Evolutionary conservation across 257 asterid species (phyloP), one percentile per base, ranked within the genome.

Genomic region (Fraxinus americana): DNA sequence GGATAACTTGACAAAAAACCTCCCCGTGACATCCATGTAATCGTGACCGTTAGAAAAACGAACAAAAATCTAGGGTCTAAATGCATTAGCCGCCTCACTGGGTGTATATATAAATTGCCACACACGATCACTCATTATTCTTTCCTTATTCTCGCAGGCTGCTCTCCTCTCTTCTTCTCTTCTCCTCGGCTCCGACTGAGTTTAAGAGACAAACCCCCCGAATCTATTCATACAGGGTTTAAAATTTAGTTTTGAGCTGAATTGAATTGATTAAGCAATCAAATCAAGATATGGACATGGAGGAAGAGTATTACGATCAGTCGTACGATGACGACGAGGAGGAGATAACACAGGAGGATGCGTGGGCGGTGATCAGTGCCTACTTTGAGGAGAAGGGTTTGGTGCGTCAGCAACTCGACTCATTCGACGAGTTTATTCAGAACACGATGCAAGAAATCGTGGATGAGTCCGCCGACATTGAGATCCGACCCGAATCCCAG

Each of bases 361-460:
- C 99, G 4, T 95, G 99, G 99, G 91, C 99, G 0, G 99, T 95
- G 0, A 95, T 95, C 74, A 95, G 99, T 71, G 98, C 99, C 27
- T 95, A 93, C 78, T 95, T 95, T 32, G 99, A 95, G 79, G 98
- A 91, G 83, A 95, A 95, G 80, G 99, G 99, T 74, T 80, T 95
- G 79, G 99, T 95, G 74, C 90, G 99, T 1, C 99, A 95, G 69
- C 99, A 95, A 79, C 90, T 95, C 12, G 99, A 95, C 70, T 95
- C 99, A 0, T 95, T 95, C 83, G 99, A 95, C 57, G 99, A 95
- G 88, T 95, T 95, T 71, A 95, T 95, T 63, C 97, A 93, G 88
- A 95, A 95, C 76, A 95, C 99, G 12, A 95, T 95, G 99, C 99
- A 95, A 65, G 99, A 95, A 77, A 95, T 95, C 67, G 99, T 95